phyloP scores from a whole-genome alignment of 2,329 filamentous ascomycete species.

The Venturiaceae sp. region DNA sequence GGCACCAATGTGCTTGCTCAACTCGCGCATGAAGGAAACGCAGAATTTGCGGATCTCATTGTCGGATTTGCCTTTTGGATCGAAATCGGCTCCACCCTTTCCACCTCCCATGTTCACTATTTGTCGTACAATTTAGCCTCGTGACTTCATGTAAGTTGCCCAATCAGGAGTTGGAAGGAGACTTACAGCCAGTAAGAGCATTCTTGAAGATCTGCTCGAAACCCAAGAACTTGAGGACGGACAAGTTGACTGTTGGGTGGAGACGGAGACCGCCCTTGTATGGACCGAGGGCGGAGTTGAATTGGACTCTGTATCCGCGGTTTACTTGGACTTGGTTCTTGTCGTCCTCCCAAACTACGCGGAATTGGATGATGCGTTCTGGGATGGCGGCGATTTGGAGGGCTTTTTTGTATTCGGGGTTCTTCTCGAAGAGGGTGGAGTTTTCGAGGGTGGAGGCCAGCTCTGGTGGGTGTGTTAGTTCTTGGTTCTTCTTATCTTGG shows the following conservation, averaged over 20 bases:
- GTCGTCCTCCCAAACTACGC: constrained; percentile 95
- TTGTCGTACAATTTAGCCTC: neutral
- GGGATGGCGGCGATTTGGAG: constrained; percentile 82
- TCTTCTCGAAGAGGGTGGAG: constrained; percentile 83
- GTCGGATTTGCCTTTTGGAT: constrained; percentile 97
- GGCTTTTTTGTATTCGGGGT: constrained; percentile 89
- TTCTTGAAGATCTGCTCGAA: constrained; percentile 99
- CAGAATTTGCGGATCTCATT: constrained; percentile 97
- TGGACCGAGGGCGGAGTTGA: constrained; percentile 93
- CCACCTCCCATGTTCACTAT: constrained; percentile 88
- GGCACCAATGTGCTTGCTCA: constrained; percentile 90
- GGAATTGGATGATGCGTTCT: constrained; percentile 95
- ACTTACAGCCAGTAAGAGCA: constrained; percentile 85
- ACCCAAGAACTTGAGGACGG: constrained; percentile 86
- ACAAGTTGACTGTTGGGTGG: constrained; percentile 77
- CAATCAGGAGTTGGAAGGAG: neutral
- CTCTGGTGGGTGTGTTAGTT: constrained; percentile 46
- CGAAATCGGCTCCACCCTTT: constrained; percentile 96
- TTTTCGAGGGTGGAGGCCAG: constrained; percentile 90
- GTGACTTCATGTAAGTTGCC: neutral
- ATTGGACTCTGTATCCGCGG: constrained; percentile 92
- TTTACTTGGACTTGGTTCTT: constrained; percentile 82
- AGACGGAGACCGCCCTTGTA: constrained; percentile 97
- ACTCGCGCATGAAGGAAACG: constrained; percentile 89
- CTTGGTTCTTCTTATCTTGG: neutral